phyloP scores from a whole-genome alignment of 192 early-diverging fungal genomes.

The Allomyces arbusculus region DNA sequence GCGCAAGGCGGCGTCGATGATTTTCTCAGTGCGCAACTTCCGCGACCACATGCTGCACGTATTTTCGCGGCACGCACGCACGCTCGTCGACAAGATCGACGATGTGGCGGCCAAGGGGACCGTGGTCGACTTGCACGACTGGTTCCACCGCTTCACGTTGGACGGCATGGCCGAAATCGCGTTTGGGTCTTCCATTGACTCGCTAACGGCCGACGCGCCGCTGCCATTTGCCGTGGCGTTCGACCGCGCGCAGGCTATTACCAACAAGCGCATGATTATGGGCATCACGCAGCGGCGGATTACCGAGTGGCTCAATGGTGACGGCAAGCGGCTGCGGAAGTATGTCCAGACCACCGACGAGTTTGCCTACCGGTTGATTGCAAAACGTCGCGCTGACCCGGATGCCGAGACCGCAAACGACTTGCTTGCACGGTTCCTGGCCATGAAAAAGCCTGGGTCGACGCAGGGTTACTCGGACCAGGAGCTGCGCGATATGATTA shows the following conservation, averaged over 20 bases:
- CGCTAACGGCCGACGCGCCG: conserved; percentile 12
- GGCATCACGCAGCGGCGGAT: conserved; percentile 12
- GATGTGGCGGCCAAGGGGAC: neutral
- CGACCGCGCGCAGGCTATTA: conserved; percentile 20
- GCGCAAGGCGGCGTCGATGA: conserved; percentile 20
- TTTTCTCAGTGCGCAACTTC: neutral
- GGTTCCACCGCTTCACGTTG: conserved; percentile 6
- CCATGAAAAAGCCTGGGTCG: conserved; percentile 15
- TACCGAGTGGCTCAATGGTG: conserved; percentile 7
- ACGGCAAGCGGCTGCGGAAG: conserved; percentile 6
- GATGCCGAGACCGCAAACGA: neutral
- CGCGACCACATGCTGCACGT: neutral
- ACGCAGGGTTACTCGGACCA: conserved; percentile 7
- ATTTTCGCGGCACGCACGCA: neutral
- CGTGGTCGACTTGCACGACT: conserved; percentile 4
- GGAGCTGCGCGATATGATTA: conserved; percentile 20
- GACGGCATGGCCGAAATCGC: conserved; percentile 12
- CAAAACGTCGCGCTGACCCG: conserved; percentile 7
- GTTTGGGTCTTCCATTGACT: conserved; percentile 24
- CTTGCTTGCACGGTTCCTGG: conserved; percentile 23
- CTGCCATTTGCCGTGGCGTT: conserved; percentile 27
- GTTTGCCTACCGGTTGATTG: conserved; percentile 13
- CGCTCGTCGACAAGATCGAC: neutral
- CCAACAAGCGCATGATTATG: conserved; percentile 9
- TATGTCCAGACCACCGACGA: conserved; percentile 8